These are phyloP conservation scores for Chrysanthemum lavandulifolium DNA, from an alignment of 129 eudicot genomes.

Conservation along the genomic window DNA sequence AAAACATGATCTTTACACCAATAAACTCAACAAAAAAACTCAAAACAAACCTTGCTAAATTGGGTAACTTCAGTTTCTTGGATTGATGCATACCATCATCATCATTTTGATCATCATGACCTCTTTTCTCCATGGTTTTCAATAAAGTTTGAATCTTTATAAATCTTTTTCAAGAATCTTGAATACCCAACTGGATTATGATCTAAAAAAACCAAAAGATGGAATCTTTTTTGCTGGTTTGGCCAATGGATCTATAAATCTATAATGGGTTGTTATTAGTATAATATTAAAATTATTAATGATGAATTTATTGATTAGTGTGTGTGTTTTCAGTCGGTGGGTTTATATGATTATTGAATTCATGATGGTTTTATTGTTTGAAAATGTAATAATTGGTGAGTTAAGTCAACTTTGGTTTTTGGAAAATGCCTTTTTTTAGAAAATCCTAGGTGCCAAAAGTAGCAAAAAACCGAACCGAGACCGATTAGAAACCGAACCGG, in stretches of 20 bases:
- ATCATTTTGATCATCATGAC: slow-evolving; percentile 27
- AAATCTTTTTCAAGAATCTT: slow-evolving; percentile 9
- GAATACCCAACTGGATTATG: slow-evolving; percentile 22
- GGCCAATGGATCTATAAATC: too few species aligned
- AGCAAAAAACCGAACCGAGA: too few species aligned
- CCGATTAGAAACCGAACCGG: too few species aligned
- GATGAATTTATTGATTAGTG: slow-evolving; percentile 15
- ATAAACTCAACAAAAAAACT: too few species aligned
- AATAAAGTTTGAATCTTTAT: slow-evolving; percentile 16
- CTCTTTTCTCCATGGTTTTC: slow-evolving; percentile 30
- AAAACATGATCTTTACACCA: too few species aligned
- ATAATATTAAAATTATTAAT: too few species aligned
- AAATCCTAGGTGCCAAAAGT: too few species aligned
- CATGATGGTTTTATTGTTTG: not conserved
- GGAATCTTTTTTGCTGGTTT: too few species aligned
- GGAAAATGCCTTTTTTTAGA: too few species aligned
- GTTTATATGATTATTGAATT: slow-evolving; percentile 31
- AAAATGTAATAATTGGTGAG: not conserved
- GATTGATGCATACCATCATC: slow-evolving; percentile 38
- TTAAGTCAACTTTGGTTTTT: too few species aligned
- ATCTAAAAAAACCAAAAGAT: not conserved
- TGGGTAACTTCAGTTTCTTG: slow-evolving; percentile 49
- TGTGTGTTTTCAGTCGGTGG: slow-evolving; percentile 39
- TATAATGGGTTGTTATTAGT: too few species aligned
- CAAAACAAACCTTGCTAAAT: slow-evolving; percentile 49